Evolutionary conservation across 2,329 filamentous ascomycete genomes (phyloP), one percentile per base, ranked within the genome.

Genomic region (Pseudocercospora musae): DNA sequence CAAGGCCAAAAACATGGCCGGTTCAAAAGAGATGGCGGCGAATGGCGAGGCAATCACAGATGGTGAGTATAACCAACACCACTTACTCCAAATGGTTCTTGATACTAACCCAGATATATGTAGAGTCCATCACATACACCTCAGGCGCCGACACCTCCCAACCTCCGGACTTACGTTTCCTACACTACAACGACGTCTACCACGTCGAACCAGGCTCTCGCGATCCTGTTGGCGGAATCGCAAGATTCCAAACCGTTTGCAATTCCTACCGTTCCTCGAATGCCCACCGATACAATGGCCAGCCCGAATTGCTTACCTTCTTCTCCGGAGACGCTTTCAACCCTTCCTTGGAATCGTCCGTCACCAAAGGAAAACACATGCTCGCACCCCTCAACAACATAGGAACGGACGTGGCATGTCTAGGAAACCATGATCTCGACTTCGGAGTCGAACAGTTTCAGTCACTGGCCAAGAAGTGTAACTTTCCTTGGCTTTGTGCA

Each of bases 241-340:
- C 90, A 29, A 85, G 93, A 53, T 96, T 97, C 78, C 88, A 95
- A 74, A 89, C 87, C 3, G 79, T 95, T 25, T 82, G 89, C 67
- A 87, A 91, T 62, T 83, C 93, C 74, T 96, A 96, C 59, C 60
- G 65, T 42, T 49, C 56, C 23, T 48, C 44, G 37, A 82, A 85
- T 57, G 75, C 83, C 48, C 81, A 80, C 23, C 23, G n/a, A 57
- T 95, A 85, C 73, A 74, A 81, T 53, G 85, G 79, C 18, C 88
- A 91, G 72, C 80, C 91, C 0, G 80, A 84, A 46, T 77, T 92
- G 2, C 73, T 96, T 56, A 93, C 91, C 0, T 84, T 96, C 69
- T 97, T 96, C 77, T 96, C 92, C 2, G 92, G 92, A 40, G 93
- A 96, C 82, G 92, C 89, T 9, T 97, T 95, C 78, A 96, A 96